Base-by-base conservation (phyloP, 1,139 yeast species). In the Hansenula sp. region DNA sequence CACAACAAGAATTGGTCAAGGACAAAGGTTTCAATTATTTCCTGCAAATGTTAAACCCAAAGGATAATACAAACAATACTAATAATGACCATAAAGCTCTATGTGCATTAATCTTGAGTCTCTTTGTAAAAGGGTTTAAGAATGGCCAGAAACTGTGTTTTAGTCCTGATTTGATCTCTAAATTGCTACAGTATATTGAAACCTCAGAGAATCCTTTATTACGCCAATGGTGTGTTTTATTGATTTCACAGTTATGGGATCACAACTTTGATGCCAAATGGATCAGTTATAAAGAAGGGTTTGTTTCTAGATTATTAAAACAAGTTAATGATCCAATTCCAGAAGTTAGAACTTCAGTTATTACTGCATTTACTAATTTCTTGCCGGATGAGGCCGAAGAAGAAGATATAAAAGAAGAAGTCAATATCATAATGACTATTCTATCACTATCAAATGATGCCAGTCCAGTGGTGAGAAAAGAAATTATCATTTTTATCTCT, bases 21-120 rank as follows among this genome's bases (percentile, higher is more conserved):
- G 97, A 92, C 56, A 85, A 83, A 55, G 97, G 97, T 1, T 92
- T 81, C 61, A 80, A 82, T 52, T 94, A 92, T 61, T 92, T 92
- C 58, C 79, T 88, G 41, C 78, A 82, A 47, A 87, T 92, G 54
- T 66, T 92, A 31, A 68, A 72, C 5, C 77, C 79, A 7, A 72
- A 66, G 36, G 60, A 63, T 47, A 55, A 68, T 52, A 55, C 73
- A 29, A 59, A 54, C 35, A 77, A 73, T 42, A 59, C 56, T 45
- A 77, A 75, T 41, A 89, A 84, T 51, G 95, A 89, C 51, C 96
- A 90, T 60, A 82, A 87, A 58, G 97, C 97, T 1, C 87, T 92
- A 90, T 85, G 97, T 64, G 95, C 96, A 1, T 87, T 92, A 59
- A 87, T 92, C 27, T 68, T 90, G 37, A 77, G 96, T 0, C 70